Evolutionary conservation across 2,329 filamentous ascomycete genomes (phyloP), one percentile per base, ranked within the genome.

Genomic region (Cercospora citrullina): DNA sequence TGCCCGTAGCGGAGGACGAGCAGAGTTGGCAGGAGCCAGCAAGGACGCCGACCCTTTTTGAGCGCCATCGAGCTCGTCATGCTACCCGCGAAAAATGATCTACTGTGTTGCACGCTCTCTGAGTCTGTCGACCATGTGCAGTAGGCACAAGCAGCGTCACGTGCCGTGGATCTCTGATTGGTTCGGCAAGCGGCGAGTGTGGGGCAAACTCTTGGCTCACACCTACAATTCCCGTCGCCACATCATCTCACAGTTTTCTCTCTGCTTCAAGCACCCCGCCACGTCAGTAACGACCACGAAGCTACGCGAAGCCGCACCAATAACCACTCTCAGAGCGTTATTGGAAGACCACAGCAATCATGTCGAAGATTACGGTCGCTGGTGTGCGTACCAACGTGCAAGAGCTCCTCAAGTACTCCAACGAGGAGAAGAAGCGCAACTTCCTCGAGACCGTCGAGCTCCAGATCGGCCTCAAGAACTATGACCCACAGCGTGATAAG

Each of bases 401-500:
- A 84, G 89, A 95, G 83, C 89, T 99, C 80, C 91, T 99, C 80
- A 90, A 96, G 81, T 98, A 98, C 91, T 96, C 75, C 75, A 77
- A 76, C 71, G 76, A 79, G 69, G 75, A 77, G 73, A 79, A 79
- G 78, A 80, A 80, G 77, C 76, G 78, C 74, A 79, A 80, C 78
- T 80, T 80, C 75, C 77, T 80, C 74, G 78, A 80, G 76, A 80
- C 79, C 81, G 92, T 97, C 83, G 91, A 93, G 84, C 90, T 84
- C 74, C 82, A 84, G 77, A 95, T 96, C 87, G 92, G 92, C 83
- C 90, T 96, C 82, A 96, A 96, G 91, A 96, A 96, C 91, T 97
- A 97, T 71, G 78, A 99, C 83, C 94, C 95, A 81, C 88, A 98
- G 91, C 94, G 95, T 93, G 95, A 99, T 88, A 99, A 99, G 94